Evolutionary conservation across 371 early-diverging fungal species (phyloP).

Genomic region (Apophysomyces trapeziformis): DNA sequence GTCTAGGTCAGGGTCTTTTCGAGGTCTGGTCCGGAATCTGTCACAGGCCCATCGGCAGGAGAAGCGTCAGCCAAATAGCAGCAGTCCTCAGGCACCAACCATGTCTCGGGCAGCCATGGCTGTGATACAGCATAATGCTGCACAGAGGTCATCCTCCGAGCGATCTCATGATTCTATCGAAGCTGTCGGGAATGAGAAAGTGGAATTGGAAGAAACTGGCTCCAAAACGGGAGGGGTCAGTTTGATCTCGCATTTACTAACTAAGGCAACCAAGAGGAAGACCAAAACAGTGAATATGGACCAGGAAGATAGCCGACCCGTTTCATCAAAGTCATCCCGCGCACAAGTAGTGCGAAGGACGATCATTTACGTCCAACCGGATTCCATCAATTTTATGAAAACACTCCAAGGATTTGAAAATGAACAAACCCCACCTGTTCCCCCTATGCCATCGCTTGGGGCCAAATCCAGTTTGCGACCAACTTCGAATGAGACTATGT

Average conservation of each 20-base stretch:
- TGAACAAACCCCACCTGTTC: not conserved
- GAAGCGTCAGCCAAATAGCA: constrained; percentile 7
- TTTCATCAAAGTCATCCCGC: constrained; percentile 10
- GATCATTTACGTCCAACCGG: constrained; percentile 38
- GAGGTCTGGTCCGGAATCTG: constrained; percentile 30
- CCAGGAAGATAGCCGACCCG: not conserved
- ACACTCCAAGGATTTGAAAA: not conserved
- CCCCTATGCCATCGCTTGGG: constrained; percentile 13
- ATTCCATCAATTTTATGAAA: constrained; percentile 35
- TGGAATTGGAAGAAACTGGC: constrained; percentile 7
- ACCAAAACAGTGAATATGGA: constrained; percentile 22
- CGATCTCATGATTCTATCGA: not conserved
- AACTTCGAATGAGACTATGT: constrained; percentile 10
- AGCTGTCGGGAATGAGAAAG: not conserved
- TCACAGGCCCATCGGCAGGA: constrained; percentile 17
- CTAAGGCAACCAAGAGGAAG: constrained; percentile 21
- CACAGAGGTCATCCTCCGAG: not conserved
- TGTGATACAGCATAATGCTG: constrained; percentile 21
- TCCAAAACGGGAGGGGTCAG: constrained; percentile 19
- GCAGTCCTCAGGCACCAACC: not conserved
- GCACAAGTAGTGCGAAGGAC: constrained; percentile 29
- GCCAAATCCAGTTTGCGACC: constrained; percentile 10
- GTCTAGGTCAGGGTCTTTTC: constrained; percentile 20
- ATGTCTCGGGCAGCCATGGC: constrained; percentile 28
- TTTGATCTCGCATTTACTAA: constrained; percentile 26